These are phyloP conservation scores for Coprinopsis strossmayeri DNA, from an alignment of 768 basidiomycete species.

Conservation along the genomic window DNA sequence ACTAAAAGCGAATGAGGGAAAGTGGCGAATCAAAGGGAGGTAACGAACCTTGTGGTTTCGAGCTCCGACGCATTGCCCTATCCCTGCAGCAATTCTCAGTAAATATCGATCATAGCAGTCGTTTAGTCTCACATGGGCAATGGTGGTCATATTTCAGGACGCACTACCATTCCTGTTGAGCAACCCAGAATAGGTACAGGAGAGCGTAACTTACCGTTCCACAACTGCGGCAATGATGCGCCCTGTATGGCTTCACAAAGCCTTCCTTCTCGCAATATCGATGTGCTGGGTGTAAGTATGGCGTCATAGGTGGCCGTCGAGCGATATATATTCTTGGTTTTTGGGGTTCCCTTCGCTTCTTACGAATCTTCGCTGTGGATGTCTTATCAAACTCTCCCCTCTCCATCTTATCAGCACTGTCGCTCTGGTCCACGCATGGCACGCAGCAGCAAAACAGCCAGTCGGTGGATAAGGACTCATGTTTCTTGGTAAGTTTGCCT, in stretches of 20 bases:
- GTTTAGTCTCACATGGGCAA: slow-evolving; percentile 64
- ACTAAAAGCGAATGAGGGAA: slow-evolving; percentile 38
- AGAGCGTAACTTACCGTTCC: slow-evolving; percentile 54
- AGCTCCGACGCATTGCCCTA: slow-evolving; percentile 92
- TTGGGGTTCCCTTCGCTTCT: neutral
- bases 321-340: slow-evolving; percentile 18
- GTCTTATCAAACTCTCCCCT: neutral
- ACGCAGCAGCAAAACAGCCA: slow-evolving; percentile 7
- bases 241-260: slow-evolving; percentile 64
- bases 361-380: neutral
- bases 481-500: neutral
- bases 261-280: slow-evolving; percentile 61
- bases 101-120: neutral
- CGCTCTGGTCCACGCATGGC: neutral
- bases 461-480: neutral
- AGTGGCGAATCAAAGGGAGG: neutral
- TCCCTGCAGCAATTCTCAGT: slow-evolving; percentile 45
- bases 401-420: neutral
- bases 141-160: slow-evolving; percentile 84
- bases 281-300: slow-evolving; percentile 52
- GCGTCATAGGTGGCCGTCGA: slow-evolving; percentile 28
- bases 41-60: slow-evolving; percentile 72
- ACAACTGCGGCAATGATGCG: slow-evolving; percentile 79
- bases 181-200: slow-evolving; percentile 1
- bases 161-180: slow-evolving; percentile 47